Evolutionary conservation across 768 basidiomycete species (phyloP).

Genomic region (Boletus rubroflammeus): DNA sequence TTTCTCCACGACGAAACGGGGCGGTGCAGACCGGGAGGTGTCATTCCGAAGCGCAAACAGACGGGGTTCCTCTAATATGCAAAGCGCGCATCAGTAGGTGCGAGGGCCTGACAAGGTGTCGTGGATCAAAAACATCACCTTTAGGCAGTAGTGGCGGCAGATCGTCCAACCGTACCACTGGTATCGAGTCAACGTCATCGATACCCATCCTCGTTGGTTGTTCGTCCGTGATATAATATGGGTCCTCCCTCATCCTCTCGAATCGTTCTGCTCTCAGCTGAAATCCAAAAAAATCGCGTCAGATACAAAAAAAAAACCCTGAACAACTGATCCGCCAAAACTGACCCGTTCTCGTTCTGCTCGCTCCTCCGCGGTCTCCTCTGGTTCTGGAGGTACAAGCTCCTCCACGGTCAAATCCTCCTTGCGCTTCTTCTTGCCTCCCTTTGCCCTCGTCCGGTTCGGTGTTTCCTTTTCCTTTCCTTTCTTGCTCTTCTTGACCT

Average conservation of each 20-base stretch:
- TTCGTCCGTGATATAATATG: slow-evolving; percentile 84
- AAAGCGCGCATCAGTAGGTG: slow-evolving; percentile 23
- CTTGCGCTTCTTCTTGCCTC: slow-evolving; percentile 46
- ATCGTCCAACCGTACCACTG: slow-evolving; percentile 79
- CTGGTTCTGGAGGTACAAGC: slow-evolving; percentile 39
- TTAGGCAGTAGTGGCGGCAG: slow-evolving; percentile 48
- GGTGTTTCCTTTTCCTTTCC: slow-evolving; percentile 43
- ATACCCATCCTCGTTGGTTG: slow-evolving; percentile 35
- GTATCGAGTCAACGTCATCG: slow-evolving; percentile 87
- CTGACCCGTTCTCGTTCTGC: slow-evolving; percentile 62
- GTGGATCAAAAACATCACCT: slow-evolving; percentile 19
- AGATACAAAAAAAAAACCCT: background rate
- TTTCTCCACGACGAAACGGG: slow-evolving; percentile 64
- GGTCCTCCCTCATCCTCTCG: slow-evolving; percentile 79
- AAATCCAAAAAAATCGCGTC: slow-evolving; percentile 5
- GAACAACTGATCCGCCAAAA: background rate
- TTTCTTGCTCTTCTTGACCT: slow-evolving; percentile 42
- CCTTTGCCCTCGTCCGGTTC: slow-evolving; percentile 29
- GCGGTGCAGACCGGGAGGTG: slow-evolving; percentile 38
- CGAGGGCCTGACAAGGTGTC: background rate
- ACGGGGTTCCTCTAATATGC: slow-evolving; percentile 31
- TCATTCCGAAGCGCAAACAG: slow-evolving; percentile 45
- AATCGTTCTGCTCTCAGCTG: slow-evolving; percentile 75
- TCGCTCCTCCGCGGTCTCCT: slow-evolving; percentile 56
- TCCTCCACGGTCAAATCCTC: slow-evolving; percentile 23